phyloP scores from a whole-genome alignment of 257 asterid species.

The Agastache rugosa region DNA sequence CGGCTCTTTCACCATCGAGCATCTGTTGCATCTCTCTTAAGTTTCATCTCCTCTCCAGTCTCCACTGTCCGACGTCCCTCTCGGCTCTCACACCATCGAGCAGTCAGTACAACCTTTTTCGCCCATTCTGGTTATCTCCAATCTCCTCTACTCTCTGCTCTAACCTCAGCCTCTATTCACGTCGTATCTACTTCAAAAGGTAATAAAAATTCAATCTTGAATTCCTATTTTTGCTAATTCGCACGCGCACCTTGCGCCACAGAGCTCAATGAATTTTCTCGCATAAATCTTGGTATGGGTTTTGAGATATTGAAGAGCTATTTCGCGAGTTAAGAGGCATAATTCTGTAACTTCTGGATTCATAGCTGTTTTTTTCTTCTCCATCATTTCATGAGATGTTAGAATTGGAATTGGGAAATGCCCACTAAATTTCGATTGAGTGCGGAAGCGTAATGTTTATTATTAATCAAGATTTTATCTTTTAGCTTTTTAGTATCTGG shows the following conservation, averaged over 20 bases:
- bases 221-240: not conserved
- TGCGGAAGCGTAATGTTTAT: slow-evolving; percentile 2
- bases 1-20: too few species aligned
- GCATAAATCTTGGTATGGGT: slow-evolving; percentile 4
- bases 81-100: too few species aligned
- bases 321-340: not conserved
- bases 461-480: not conserved
- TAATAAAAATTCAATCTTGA: not conserved
- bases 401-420: not conserved
- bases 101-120: slow-evolving; percentile 32
- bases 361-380: not conserved
- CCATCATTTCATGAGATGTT: not conserved
- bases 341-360: not conserved
- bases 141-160: slow-evolving; percentile 23
- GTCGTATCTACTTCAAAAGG: slow-evolving; percentile 21
- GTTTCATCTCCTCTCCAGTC: too few species aligned
- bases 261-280: not conserved
- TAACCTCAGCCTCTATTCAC: slow-evolving; percentile 1
- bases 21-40: too few species aligned
- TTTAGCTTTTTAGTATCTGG: not conserved
- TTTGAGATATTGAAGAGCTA: not conserved
- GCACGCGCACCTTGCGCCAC: slow-evolving; percentile 2
- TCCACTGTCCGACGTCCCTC: too few species aligned
- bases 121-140: slow-evolving; percentile 34
- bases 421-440: slow-evolving; percentile 14